phyloP scores from a whole-genome alignment of 148 eudicot species.

The Tetragonia tetragonoides region DNA sequence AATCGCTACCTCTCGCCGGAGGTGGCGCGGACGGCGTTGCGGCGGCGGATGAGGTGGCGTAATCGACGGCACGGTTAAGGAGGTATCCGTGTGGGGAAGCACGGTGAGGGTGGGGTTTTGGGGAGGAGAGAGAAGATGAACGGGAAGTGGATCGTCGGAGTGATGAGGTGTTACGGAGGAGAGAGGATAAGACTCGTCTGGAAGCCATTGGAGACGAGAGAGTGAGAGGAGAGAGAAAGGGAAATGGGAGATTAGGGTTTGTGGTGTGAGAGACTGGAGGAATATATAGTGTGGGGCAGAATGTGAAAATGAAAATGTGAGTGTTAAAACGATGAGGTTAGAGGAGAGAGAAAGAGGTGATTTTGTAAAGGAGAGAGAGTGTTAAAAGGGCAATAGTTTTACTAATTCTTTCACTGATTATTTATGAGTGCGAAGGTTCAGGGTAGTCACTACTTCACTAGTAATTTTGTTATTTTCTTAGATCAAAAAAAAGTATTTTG shows the following conservation, averaged over 20 bases:
- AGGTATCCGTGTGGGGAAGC: conserved; percentile 49
- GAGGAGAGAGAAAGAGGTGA: too few relatives aligned
- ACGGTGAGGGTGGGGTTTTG: conserved; percentile 27
- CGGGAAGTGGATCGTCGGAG: conserved; percentile 52
- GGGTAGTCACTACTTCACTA: too few relatives aligned
- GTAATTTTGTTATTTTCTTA: too few relatives aligned
- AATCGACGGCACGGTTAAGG: conserved; percentile 46
- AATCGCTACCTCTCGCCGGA: conserved; percentile 10
- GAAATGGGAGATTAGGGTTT: conserved; percentile 26
- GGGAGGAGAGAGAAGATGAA: conserved; percentile 48
- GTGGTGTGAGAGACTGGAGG: conserved; percentile 1
- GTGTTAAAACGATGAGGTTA: too few relatives aligned
- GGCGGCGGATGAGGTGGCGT: conserved; percentile 54
- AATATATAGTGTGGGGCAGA: conserved; percentile 8
- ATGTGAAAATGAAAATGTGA: neutral
- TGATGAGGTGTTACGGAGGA: conserved; percentile 14
- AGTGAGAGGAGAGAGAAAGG: neutral
- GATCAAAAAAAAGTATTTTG: too few relatives aligned
- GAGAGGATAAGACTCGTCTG: conserved; percentile 21
- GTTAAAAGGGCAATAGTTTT: too few relatives aligned
- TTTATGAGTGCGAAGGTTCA: too few relatives aligned
- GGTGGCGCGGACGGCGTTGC: conserved; percentile 21
- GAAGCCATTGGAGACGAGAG: conserved; percentile 22
- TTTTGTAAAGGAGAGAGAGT: too few relatives aligned
- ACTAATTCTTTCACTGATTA: too few relatives aligned